These are phyloP conservation scores for Nepenthes alata DNA, from an alignment of 179 eudicot genomes.

Conservation along the genomic window DNA sequence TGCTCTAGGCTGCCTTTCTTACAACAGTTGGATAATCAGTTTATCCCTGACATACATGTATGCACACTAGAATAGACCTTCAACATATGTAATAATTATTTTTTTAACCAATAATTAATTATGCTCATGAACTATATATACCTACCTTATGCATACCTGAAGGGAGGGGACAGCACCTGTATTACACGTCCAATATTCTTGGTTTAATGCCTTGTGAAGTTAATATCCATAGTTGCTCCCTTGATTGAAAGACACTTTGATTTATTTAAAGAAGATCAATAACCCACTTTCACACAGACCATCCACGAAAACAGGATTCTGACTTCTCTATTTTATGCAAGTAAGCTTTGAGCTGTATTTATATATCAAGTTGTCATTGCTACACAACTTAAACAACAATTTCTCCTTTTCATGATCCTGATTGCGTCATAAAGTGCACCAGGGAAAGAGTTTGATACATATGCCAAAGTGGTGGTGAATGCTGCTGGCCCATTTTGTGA, in stretches of 20 bases:
- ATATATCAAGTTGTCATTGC: background rate
- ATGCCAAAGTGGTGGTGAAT: constrained; percentile 87
- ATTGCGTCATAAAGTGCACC: constrained; percentile 18
- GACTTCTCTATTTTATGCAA: background rate
- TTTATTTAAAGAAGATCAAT: background rate
- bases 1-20: no score
- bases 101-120: background rate
- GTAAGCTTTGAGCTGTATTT: background rate
- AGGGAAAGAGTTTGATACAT: constrained; percentile 84
- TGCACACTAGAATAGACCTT: no score
- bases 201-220: no score
- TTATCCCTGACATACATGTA: no score
- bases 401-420: constrained; percentile 8
- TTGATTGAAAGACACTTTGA: background rate
- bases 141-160: no score
- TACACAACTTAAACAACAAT: background rate
- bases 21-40: no score
- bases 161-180: no score
- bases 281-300: background rate
- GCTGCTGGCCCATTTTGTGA: constrained; percentile 99
- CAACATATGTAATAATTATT: no score
- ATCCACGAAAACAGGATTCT: background rate
- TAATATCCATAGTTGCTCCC: no score
- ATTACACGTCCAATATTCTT: no score
- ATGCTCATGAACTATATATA: no score